Conservation (phyloP, 1,284 basidiomycete species). For the Ustilago bromivora region DNA sequence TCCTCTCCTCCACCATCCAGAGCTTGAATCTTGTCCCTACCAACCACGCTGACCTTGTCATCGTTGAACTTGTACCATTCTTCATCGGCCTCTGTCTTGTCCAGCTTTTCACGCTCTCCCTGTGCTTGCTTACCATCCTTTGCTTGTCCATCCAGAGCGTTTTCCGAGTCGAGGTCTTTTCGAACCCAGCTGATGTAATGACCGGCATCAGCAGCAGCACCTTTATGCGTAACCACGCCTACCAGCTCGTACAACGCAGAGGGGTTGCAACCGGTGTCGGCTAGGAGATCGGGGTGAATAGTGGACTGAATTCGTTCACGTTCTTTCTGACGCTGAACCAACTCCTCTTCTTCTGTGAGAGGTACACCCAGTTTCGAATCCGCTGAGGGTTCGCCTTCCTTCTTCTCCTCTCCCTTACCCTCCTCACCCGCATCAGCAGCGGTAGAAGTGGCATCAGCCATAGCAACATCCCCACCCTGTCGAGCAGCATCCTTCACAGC, state of each 20-base stretch:
- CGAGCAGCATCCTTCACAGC: slow-evolving; percentile 23
- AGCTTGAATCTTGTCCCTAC: slow-evolving; percentile 61
- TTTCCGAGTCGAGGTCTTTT: slow-evolving; percentile 47
- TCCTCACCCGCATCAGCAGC: not conserved
- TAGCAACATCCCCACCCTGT: slow-evolving; percentile 72
- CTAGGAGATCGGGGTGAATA: slow-evolving; percentile 76
- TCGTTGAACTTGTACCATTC: slow-evolving; percentile 69
- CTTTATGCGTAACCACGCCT: slow-evolving; percentile 97
- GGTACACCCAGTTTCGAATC: slow-evolving; percentile 64
- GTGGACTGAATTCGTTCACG: slow-evolving; percentile 70
- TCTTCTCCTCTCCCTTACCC: not conserved
- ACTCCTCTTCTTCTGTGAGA: slow-evolving; percentile 76
- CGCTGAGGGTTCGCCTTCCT: not conserved
- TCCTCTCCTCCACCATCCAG: slow-evolving; percentile 68
- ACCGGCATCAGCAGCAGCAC: slow-evolving; percentile 89
- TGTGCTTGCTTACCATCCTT: not conserved
- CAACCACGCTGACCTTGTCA: slow-evolving; percentile 62
- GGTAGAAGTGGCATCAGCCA: slow-evolving; percentile 72
- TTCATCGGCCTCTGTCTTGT: slow-evolving; percentile 48
- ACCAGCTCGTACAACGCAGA: slow-evolving; percentile 87
- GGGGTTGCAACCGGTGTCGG: slow-evolving; percentile 79
- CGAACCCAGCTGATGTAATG: slow-evolving; percentile 89
- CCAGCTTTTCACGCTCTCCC: slow-evolving; percentile 16
- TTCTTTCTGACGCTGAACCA: slow-evolving; percentile 71
- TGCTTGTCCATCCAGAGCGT: not conserved